phyloP scores from a whole-genome alignment of 2,329 filamentous ascomycete species.

The Ophiostoma tasmaniense region DNA sequence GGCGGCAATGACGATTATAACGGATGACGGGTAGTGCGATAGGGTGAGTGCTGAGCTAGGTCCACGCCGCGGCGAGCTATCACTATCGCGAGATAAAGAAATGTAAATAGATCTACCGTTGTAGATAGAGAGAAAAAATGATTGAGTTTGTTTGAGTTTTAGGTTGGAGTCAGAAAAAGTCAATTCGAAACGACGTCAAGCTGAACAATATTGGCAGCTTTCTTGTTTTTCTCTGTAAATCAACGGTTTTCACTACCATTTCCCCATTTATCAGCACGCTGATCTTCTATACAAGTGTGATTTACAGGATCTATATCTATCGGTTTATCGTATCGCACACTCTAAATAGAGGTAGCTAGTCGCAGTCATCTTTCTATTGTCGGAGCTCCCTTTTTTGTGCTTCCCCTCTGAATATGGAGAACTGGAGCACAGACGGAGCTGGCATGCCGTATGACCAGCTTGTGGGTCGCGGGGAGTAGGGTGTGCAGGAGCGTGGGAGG shows the following conservation, averaged over 20 bases:
- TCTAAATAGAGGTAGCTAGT: background rate
- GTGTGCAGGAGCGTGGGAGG: background rate
- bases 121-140: background rate
- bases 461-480: background rate
- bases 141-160: background rate
- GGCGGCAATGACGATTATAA: background rate
- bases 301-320: background rate
- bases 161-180: background rate
- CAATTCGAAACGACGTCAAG: background rate
- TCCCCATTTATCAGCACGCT: background rate
- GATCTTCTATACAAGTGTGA: background rate
- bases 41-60: background rate
- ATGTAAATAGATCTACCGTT: background rate
- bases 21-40: background rate
- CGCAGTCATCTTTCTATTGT: background rate
- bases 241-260: background rate
- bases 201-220: background rate
- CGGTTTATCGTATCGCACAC: background rate
- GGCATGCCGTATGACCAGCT: background rate
- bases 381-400: conserved; percentile 1
- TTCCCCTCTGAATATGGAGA: background rate
- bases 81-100: background rate
- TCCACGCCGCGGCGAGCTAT: background rate
- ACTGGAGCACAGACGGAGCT: conserved; percentile 1
- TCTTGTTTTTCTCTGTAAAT: background rate